Evolutionary conservation across 208 protist species (phyloP).

Genomic region (Trypanosoma rangeli): DNA sequence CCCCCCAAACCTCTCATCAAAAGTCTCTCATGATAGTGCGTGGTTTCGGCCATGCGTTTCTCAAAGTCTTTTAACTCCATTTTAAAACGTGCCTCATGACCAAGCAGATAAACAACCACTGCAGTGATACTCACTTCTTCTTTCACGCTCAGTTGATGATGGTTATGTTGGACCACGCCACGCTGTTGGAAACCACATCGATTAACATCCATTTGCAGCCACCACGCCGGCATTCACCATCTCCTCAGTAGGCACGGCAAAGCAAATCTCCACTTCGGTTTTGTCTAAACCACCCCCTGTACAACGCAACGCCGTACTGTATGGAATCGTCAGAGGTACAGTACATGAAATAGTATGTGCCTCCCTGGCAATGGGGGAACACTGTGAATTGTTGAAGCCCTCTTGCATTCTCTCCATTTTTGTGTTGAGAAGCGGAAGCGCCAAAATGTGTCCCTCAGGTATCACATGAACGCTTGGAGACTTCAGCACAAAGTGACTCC

Average conservation of each 20-base stretch:
- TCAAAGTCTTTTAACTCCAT: background rate
- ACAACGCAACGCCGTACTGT: background rate
- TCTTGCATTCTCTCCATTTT: too few relatives aligned
- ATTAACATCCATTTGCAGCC: too few relatives aligned
- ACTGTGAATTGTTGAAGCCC: too few relatives aligned
- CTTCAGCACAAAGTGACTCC: too few relatives aligned
- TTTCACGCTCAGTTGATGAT: too few relatives aligned
- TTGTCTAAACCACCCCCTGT: background rate
- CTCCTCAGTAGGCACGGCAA: background rate
- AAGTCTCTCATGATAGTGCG: background rate
- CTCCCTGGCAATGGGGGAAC: background rate
- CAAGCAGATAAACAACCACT: background rate
- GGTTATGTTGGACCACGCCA: too few relatives aligned
- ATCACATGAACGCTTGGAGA: too few relatives aligned
- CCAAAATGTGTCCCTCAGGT: too few relatives aligned
- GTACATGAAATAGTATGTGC: background rate
- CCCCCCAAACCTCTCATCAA: too few relatives aligned
- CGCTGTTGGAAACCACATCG: too few relatives aligned
- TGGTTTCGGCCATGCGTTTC: background rate
- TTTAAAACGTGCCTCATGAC: conserved; percentile 1
- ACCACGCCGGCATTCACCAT: too few relatives aligned
- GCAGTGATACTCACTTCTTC: background rate
- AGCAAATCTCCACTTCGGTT: background rate
- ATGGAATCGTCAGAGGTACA: background rate
- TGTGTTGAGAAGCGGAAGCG: too few relatives aligned